Evolutionary conservation across 2,329 filamentous ascomycete genomes (phyloP).

Genomic region (Alternaria consortialis): DNA sequence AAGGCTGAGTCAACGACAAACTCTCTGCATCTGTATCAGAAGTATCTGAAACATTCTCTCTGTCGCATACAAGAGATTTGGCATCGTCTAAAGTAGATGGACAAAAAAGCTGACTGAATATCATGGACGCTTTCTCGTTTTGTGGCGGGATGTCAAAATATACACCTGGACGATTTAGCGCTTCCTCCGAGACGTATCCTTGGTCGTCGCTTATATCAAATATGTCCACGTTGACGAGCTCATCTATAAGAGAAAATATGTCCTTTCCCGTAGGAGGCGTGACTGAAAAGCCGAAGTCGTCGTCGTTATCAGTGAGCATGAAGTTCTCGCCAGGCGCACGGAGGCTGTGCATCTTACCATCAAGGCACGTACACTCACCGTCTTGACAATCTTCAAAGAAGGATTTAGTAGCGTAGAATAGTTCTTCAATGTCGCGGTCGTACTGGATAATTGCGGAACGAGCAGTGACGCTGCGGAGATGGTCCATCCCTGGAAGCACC

Average conservation of each 20-base stretch:
- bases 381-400: slow-evolving; percentile 13
- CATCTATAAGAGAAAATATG: not conserved
- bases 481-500: slow-evolving; percentile 14
- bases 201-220: not conserved
- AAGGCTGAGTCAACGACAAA: not conserved
- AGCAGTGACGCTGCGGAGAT: slow-evolving; percentile 1
- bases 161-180: not conserved
- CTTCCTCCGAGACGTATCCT: not conserved
- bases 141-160: not conserved
- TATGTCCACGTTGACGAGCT: not conserved
- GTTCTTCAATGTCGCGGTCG: slow-evolving; percentile 10
- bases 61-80: not conserved
- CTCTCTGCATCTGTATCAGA: not conserved
- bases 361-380: slow-evolving; percentile 11
- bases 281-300: not conserved
- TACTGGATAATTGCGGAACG: slow-evolving; percentile 8
- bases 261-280: not conserved
- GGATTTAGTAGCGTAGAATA: slow-evolving; percentile 11
- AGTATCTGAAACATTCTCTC: slow-evolving; percentile 5
- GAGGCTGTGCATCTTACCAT: not conserved
- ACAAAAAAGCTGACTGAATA: not conserved
- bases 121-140: not conserved
- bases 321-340: not conserved
- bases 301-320: not conserved
- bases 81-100: not conserved